A percentile compares a stretch with the other conserved stretches of the same genome.
These are phyloP conservation scores for Rhamnella rubrinervis DNA, from an alignment of 331 rosid genomes.

Conservation along the genomic window DNA sequence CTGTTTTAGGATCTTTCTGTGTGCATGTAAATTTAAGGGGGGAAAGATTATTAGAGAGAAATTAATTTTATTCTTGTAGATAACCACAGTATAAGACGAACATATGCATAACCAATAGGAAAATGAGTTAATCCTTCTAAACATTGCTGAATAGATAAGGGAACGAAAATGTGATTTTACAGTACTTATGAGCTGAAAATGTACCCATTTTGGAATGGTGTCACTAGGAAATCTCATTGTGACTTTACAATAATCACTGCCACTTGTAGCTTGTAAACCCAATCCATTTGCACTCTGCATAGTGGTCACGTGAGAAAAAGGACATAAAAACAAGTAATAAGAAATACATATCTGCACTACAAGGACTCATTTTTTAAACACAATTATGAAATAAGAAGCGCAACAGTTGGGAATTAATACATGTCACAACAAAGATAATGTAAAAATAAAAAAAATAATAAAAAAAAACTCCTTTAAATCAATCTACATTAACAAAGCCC, in stretches of 20 bases:
- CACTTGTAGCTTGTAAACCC: constrained; percentile 60
- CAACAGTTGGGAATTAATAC: not conserved
- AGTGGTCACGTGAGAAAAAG: constrained; percentile 10
- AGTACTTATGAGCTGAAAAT: not conserved
- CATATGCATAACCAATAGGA: not conserved
- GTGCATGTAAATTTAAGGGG: constrained; percentile 23
- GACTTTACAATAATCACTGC: constrained; percentile 65
- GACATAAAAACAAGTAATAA: not conserved
- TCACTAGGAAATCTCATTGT: constrained; percentile 66
- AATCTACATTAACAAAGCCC: no score
- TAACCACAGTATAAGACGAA: not conserved
- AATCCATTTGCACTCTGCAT: constrained; percentile 86
- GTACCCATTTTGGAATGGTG: constrained; percentile 95
- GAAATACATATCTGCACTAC: not conserved
- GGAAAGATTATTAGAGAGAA: not conserved
- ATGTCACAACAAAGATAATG: not conserved
- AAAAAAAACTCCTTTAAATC: no score
- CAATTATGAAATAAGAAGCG: not conserved
- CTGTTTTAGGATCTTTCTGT: constrained; percentile 83
- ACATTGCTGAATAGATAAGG: not conserved
- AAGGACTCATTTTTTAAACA: not conserved
- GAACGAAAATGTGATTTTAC: not conserved
- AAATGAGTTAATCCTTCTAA: not conserved
- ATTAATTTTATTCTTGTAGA: not conserved
- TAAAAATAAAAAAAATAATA: no score